Evolutionary conservation across 2,329 filamentous ascomycete genomes (phyloP).

Genomic region (Colletotrichum australisinense): DNA sequence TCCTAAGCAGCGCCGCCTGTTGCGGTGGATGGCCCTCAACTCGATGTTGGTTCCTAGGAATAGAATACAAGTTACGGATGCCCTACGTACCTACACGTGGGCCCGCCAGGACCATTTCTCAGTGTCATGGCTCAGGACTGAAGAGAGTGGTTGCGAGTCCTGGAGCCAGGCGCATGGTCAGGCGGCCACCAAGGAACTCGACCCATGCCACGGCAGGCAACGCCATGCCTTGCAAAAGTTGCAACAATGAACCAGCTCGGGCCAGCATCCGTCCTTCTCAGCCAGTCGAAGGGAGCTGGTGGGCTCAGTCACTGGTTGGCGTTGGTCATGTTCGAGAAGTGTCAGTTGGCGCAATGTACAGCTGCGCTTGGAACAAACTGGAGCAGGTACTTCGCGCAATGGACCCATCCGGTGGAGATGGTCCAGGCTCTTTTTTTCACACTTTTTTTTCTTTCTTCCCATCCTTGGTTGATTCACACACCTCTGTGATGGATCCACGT

Average conservation of each 20-base stretch:
- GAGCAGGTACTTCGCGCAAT: not conserved
- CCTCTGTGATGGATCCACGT: constrained; percentile 5
- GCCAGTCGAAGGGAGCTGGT: not conserved
- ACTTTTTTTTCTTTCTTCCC: not conserved
- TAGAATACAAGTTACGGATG: not conserved
- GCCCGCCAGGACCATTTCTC: not conserved
- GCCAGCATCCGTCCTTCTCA: not conserved
- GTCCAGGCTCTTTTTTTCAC: constrained; percentile 13
- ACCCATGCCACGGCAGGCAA: not conserved
- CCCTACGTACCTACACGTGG: constrained; percentile 2
- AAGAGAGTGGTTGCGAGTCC: not conserved
- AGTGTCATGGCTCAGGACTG: not conserved
- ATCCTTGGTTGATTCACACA: not conserved
- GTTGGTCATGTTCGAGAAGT: constrained; percentile 7
- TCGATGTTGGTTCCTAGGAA: not conserved
- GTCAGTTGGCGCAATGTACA: constrained; percentile 12
- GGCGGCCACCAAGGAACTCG: not conserved
- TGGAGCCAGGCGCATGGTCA: constrained; percentile 9
- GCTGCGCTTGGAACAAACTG: not conserved
- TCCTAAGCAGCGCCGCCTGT: not conserved
- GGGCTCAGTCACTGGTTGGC: constrained; percentile 4
- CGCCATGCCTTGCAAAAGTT: not conserved
- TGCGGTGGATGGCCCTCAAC: not conserved
- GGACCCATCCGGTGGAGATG: constrained; percentile 20
- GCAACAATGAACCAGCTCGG: not conserved